A percentile compares a stretch with the other conserved stretches of the same genome.
Evolutionary conservation across 257 asterid genomes (phyloP).

Genomic region (Nicotiana attenuata): DNA sequence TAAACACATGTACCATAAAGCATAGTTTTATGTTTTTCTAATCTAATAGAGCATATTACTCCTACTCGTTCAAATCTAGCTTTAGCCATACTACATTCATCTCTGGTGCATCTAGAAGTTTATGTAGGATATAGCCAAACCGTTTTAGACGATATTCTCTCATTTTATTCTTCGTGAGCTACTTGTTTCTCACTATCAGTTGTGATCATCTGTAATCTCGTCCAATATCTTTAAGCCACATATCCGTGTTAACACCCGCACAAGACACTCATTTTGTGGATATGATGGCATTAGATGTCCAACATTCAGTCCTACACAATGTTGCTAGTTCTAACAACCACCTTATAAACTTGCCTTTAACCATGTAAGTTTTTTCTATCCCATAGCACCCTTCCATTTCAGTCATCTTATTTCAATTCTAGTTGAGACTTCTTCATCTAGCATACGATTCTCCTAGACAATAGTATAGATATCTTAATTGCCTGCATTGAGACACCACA

Average conservation of each 20-base stretch:
- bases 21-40: background rate
- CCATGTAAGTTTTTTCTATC: background rate
- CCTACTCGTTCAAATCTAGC: background rate
- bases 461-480: background rate
- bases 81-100: background rate
- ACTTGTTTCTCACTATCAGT: background rate
- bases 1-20: background rate
- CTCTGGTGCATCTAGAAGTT: background rate
- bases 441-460: background rate
- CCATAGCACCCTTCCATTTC: background rate
- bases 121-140: background rate
- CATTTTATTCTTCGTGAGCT: background rate
- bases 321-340: background rate
- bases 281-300: background rate
- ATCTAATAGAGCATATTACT: background rate
- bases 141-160: background rate
- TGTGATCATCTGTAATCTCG: background rate
- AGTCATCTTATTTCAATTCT: background rate
- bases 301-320: background rate
- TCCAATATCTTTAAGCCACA: background rate
- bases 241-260: background rate
- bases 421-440: background rate
- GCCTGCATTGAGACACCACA: background rate
- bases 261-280: background rate
- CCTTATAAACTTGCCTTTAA: background rate